Percentiles rank a stretch among this genome's conserved stretches.
Conservation (phyloP, 2,329 filamentous ascomycete species). For the Fusarium paranaense region DNA sequence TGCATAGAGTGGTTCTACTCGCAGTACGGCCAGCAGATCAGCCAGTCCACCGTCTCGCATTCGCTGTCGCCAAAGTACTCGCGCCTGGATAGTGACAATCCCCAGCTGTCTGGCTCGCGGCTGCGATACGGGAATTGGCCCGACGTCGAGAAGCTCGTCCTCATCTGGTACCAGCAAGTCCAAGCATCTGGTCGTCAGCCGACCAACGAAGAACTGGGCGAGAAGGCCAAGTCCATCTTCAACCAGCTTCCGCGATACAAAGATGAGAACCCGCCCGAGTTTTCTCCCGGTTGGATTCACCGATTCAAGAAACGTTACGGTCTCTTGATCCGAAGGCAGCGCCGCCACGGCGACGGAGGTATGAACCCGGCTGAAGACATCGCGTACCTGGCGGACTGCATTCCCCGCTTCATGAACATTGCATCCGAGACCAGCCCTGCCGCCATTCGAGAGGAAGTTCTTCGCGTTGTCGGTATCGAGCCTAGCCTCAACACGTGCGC, state of each 20-base stretch:
- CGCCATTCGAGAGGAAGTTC: conserved; percentile 68
- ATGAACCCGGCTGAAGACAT: conserved; percentile 66
- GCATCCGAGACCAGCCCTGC: conserved; percentile 69
- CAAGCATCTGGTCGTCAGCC: conserved; percentile 66
- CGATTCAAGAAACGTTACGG: conserved; percentile 74
- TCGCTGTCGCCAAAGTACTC: conserved; percentile 72
- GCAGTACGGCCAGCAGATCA: conserved; percentile 70
- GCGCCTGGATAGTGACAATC: conserved; percentile 68
- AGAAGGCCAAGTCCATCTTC: conserved; percentile 72
- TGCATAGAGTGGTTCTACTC: conserved; percentile 73
- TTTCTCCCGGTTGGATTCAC: conserved; percentile 73
- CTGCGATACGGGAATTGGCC: conserved; percentile 74
- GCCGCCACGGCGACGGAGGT: conserved; percentile 61
- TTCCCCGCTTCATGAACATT: conserved; percentile 70
- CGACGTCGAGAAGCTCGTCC: conserved; percentile 69
- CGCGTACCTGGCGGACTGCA: conserved; percentile 69
- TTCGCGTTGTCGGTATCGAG: conserved; percentile 67
- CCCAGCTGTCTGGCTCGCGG: conserved; percentile 71
- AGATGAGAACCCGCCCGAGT: conserved; percentile 70
- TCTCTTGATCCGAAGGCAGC: conserved; percentile 67
- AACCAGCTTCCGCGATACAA: conserved; percentile 69
- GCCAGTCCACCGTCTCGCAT: conserved; percentile 72
- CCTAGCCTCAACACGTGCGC: conserved; percentile 65
- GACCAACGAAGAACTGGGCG: conserved; percentile 71
- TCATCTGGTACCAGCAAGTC: conserved; percentile 67